phyloP scores from a whole-genome alignment of 352 stramenopile genomes.

The Phytophthora melonis region DNA sequence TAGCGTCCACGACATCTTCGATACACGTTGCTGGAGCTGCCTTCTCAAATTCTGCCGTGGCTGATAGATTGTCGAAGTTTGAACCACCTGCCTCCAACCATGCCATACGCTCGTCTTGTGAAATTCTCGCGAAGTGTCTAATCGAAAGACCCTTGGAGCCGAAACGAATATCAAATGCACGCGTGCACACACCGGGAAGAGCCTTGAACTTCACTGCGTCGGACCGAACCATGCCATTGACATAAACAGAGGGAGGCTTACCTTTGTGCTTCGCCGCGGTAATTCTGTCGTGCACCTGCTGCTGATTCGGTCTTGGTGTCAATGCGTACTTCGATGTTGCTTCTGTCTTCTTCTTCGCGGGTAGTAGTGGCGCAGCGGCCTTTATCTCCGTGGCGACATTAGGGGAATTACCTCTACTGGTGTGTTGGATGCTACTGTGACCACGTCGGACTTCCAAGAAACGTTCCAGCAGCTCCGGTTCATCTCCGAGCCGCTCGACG shows the following conservation, averaged over 20 bases:
- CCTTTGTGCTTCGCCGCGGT: neutral
- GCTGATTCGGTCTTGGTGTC: neutral
- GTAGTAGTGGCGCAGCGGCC: neutral
- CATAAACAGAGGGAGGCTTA: neutral
- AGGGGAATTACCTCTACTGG: no score
- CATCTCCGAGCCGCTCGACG: no score
- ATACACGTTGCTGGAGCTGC: neutral
- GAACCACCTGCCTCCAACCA: neutral
- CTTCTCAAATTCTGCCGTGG: slow-evolving; percentile 2
- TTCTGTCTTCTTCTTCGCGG: neutral
- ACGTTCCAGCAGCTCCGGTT: no score
- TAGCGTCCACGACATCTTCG: neutral
- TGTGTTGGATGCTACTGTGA: no score
- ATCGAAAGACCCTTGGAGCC: neutral
- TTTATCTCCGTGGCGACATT: no score
- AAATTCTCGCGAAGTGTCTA: neutral
- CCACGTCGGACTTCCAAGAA: no score
- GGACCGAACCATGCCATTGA: neutral
- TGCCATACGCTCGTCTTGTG: neutral
- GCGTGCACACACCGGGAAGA: neutral
- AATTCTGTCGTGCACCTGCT: neutral
- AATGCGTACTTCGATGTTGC: neutral
- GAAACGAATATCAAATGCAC: neutral
- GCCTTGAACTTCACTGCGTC: neutral
- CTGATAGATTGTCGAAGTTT: slow-evolving; percentile 15